Evolutionary conservation across 2,329 filamentous ascomycete genomes (phyloP).

Genomic region (Penicillium sp.): DNA sequence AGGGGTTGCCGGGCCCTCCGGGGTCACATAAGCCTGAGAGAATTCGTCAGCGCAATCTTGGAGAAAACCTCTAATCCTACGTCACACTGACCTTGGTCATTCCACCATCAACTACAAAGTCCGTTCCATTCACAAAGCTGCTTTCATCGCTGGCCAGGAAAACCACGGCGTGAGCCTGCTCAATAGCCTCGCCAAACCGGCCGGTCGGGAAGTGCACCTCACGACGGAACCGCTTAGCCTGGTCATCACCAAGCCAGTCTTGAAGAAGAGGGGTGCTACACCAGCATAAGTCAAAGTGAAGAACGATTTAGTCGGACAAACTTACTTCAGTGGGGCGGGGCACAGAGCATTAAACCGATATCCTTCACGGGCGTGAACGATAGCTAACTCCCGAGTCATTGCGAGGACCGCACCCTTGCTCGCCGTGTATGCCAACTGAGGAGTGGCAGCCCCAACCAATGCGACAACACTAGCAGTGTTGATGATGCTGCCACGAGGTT

Average conservation of each 20-base stretch:
- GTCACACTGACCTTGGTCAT: constrained; percentile 63
- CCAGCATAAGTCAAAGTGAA: not conserved
- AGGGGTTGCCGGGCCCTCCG: constrained; percentile 56
- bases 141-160: constrained; percentile 86
- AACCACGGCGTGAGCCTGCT: constrained; percentile 85
- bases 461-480: constrained; percentile 91
- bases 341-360: constrained; percentile 90
- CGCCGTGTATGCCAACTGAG: constrained; percentile 88
- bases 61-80: not conserved
- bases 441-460: constrained; percentile 80
- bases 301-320: constrained; percentile 1
- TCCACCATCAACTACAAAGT: constrained; percentile 93
- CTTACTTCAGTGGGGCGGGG: constrained; percentile 79
- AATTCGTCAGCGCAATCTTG: constrained; percentile 13
- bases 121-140: constrained; percentile 84
- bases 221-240: constrained; percentile 74
- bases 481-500: constrained; percentile 78
- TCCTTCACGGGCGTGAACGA: constrained; percentile 86
- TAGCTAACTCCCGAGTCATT: constrained; percentile 84
- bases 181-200: constrained; percentile 87
- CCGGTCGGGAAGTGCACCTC: constrained; percentile 88
- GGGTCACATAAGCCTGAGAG: constrained; percentile 66
- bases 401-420: constrained; percentile 91
- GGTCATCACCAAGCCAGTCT: constrained; percentile 88
- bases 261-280: constrained; percentile 77